phyloP scores from a whole-genome alignment of 768 basidiomycete genomes.

The Gautieria morchelliformis region DNA sequence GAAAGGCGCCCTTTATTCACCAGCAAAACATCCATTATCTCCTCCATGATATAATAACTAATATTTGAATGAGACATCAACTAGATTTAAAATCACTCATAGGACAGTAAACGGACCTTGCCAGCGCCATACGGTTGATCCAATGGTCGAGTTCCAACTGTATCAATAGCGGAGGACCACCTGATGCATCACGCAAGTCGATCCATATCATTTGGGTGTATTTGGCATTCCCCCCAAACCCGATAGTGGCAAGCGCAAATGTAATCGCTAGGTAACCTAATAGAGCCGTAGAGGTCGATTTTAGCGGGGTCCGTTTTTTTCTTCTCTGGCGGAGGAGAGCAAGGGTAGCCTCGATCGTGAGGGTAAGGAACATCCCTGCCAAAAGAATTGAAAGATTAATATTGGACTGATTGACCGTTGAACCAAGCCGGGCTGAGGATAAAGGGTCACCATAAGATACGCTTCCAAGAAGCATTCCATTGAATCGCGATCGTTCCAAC shows the following conservation, averaged over 20 bases:
- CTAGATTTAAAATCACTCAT: too few species aligned
- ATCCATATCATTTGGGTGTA: conserved; percentile 23
- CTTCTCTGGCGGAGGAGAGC: background rate
- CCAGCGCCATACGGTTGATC: background rate
- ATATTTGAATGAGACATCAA: too few species aligned
- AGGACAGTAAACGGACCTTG: background rate
- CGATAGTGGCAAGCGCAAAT: conserved; percentile 21
- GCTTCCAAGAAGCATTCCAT: background rate
- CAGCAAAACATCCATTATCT: background rate
- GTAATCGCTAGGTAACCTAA: conserved; percentile 8
- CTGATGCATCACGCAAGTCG: conserved; percentile 15
- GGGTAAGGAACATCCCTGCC: background rate
- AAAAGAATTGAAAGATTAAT: background rate
- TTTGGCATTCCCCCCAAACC: conserved; percentile 17
- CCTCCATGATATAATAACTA: background rate
- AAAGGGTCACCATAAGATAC: background rate
- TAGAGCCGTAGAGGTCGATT: background rate
- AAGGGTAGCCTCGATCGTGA: background rate
- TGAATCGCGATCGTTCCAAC: background rate
- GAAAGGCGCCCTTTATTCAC: background rate
- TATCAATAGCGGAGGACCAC: conserved; percentile 16
- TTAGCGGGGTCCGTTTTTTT: background rate
- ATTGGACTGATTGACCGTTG: too few species aligned
- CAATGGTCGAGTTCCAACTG: background rate
- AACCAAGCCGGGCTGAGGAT: too few species aligned